Conservation (phyloP, 257 asterid species). For the Henckelia pumila region DNA sequence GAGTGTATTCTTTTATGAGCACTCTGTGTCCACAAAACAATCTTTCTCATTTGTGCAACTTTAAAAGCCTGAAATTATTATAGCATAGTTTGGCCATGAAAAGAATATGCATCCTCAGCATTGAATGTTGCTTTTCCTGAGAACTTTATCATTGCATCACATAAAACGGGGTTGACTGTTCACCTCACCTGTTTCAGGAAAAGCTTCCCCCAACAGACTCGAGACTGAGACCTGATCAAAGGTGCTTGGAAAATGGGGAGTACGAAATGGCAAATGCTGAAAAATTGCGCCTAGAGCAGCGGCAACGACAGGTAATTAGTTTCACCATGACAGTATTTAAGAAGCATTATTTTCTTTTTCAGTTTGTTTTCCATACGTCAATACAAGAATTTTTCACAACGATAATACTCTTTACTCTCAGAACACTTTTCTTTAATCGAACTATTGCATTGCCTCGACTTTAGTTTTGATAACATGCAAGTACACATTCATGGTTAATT, state of each 20-base stretch:
- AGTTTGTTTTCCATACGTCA: not conserved
- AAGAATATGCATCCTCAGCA: not conserved
- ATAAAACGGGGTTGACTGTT: not conserved
- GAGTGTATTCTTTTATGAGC: too few species aligned
- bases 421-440: not conserved
- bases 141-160: not conserved
- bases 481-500: too few species aligned
- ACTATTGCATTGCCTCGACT: not conserved
- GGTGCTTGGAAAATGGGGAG: constrained; percentile 91
- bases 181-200: constrained; percentile 47
- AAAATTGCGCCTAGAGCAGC: constrained; percentile 81
- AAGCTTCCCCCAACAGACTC: constrained; percentile 96
- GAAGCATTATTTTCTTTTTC: too few species aligned
- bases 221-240: constrained; percentile 92
- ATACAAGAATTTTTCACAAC: too few species aligned
- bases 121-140: not conserved
- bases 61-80: too few species aligned
- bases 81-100: too few species aligned
- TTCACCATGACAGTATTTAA: not conserved
- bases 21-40: too few species aligned
- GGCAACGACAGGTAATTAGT: constrained; percentile 78
- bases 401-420: not conserved
- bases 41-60: too few species aligned
- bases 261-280: constrained; percentile 84
- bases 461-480: not conserved